Evolutionary conservation across 2,329 filamentous ascomycete species (phyloP), one percentile per base, ranked within the genome.

Genomic region (Trichoderma koningii): DNA sequence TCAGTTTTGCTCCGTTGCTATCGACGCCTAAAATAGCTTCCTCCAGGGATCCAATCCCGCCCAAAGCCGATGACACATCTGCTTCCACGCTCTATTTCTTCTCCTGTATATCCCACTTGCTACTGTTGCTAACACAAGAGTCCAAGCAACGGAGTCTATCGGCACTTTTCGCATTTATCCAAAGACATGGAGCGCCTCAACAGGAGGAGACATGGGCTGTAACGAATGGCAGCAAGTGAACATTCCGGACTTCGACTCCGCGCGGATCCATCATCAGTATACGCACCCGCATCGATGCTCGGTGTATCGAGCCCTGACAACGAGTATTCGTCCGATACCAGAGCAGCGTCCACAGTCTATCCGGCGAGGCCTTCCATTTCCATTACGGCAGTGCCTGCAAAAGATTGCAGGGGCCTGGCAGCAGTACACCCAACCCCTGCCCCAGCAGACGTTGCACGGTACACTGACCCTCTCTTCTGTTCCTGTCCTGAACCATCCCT

Each of bases 1-100:
- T 38, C 6, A 17, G 30, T 17, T 50, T 14, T 15, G 2, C 30
- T 15, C 14, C 50, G 28, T 38, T 50, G 12, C 55, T 59, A 48
- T 34, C 9, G 48, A 45, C n/a, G 14, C 34, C 59, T 53, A 62
- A 62, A 53, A 62, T 62, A 62, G 59, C 30, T 34, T 41, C 48
- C 3, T 44, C 19, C 30, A 26, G 19, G 21, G 21, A 21, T 6
- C 41, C 56, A 51, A 51, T 41, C 19, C 56, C 56, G 45, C 51
- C 34, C 19, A 50, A 60, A 41, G 56, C 23, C 56, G 56, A 50
- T 51, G 56, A 38, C 30, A 42, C 41, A 26, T 60, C 9, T 34
- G 30, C 30, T 50, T 12, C 26, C 14, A 15, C 38, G 14, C 17
- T n/a, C 9, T 38, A 41, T 42, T 28, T 30, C 30, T n/a, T 30